These are phyloP conservation scores for Candida caryicola DNA, from an alignment of 805 yeast genomes.

Conservation along the genomic window DNA sequence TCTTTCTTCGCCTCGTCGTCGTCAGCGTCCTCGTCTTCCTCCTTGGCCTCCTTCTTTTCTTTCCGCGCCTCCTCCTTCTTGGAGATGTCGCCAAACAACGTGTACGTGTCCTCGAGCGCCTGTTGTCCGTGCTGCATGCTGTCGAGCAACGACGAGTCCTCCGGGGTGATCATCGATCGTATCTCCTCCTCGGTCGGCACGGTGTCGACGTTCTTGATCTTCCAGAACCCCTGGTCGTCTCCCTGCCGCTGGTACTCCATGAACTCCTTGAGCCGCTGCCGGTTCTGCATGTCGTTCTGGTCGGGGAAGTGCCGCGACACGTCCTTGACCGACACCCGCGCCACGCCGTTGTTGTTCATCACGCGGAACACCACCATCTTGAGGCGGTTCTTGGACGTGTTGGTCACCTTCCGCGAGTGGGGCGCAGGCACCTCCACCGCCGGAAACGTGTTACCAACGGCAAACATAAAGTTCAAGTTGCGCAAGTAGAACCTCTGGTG, in stretches of 20 bases:
- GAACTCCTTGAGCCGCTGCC: conserved; percentile 92
- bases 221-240: conserved; percentile 94
- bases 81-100: conserved; percentile 40
- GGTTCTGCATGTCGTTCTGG: conserved; percentile 94
- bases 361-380: conserved; percentile 92
- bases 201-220: conserved; percentile 57
- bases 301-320: conserved; percentile 93
- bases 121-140: conserved; percentile 95
- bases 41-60: conserved; percentile 13
- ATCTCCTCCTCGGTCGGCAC: conserved; percentile 76
- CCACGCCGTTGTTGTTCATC: conserved; percentile 68
- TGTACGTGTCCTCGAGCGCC: conserved; percentile 74
- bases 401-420: conserved; percentile 91
- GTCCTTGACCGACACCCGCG: conserved; percentile 79
- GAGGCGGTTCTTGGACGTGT: conserved; percentile 84
- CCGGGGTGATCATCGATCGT: conserved; percentile 84
- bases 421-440: conserved; percentile 97
- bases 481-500: conserved; percentile 70
- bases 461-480: conserved; percentile 66
- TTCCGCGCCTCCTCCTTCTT: conserved; percentile 21
- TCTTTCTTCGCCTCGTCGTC: conserved; percentile 41
- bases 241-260: conserved; percentile 97
- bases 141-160: conserved; percentile 82
- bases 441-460: conserved; percentile 91
- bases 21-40: conserved; percentile 24